Conservation (phyloP, 495 filamentous ascomycete genomes). For the Penicillium bovifimosum region DNA sequence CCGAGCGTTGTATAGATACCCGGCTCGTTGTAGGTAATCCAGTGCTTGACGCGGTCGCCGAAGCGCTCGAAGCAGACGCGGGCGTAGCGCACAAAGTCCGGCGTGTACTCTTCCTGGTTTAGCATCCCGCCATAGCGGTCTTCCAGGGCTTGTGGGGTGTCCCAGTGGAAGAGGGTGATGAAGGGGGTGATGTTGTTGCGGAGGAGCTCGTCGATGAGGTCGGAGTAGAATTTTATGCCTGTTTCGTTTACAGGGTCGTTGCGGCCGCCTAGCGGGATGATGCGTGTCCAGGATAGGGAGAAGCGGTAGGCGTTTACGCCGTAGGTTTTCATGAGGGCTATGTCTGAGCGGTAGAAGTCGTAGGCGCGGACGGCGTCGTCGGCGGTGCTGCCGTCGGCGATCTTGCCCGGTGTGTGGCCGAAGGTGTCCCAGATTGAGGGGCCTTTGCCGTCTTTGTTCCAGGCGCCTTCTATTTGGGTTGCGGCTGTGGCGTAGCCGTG, state of each 20-base stretch:
- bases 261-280: constrained; percentile 49
- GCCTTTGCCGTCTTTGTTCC: constrained; percentile 59
- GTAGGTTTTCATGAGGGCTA: constrained; percentile 61
- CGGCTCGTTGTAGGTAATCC: constrained; percentile 51
- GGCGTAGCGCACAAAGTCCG: constrained; percentile 45
- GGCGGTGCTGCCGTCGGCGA: constrained; percentile 60
- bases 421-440: constrained; percentile 71
- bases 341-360: constrained; percentile 63
- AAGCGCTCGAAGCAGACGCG: constrained; percentile 41
- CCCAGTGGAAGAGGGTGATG: constrained; percentile 48
- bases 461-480: constrained; percentile 63
- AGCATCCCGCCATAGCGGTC: constrained; percentile 45
- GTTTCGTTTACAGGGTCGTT: constrained; percentile 35
- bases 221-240: constrained; percentile 41
- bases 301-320: constrained; percentile 65
- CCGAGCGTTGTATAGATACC: constrained; percentile 41
- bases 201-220: constrained; percentile 42
- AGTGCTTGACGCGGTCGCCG: constrained; percentile 43
- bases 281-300: constrained; percentile 65
- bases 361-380: constrained; percentile 66
- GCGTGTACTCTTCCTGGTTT: constrained; percentile 35
- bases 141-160: constrained; percentile 41
- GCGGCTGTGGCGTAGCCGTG: constrained; percentile 37
- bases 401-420: constrained; percentile 60
- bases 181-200: constrained; percentile 42